These are phyloP conservation scores for Onygenales sp. DNA, from an alignment of 2,329 filamentous ascomycete species.

Conservation along the genomic window DNA sequence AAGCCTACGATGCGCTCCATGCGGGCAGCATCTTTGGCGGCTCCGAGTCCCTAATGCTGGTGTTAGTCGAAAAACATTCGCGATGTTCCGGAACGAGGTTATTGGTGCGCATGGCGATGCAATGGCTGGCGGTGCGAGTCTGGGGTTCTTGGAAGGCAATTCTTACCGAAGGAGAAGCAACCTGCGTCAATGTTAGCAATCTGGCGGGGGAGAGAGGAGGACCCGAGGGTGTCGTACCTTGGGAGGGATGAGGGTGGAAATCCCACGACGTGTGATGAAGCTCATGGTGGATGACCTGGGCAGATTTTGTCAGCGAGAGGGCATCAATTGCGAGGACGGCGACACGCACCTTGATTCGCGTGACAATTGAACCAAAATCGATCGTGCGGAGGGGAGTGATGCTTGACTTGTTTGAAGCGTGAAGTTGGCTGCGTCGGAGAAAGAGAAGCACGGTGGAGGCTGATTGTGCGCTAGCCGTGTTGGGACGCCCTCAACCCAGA, in stretches of 20 bases:
- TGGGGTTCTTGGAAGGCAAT: constrained; percentile 16
- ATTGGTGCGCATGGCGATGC: not conserved
- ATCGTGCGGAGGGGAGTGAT: constrained; percentile 20
- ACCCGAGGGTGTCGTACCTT: constrained; percentile 57
- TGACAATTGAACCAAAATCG: constrained; percentile 23
- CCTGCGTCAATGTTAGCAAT: constrained; percentile 45
- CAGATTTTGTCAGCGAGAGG: constrained; percentile 3
- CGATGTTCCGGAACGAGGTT: not conserved
- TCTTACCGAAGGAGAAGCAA: constrained; percentile 76
- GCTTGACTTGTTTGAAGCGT: constrained; percentile 2
- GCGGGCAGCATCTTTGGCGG: constrained; percentile 87
- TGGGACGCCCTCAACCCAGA: constrained; percentile 11
- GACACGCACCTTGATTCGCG: constrained; percentile 21
- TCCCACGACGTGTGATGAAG: constrained; percentile 79
- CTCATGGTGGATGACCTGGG: constrained; percentile 61
- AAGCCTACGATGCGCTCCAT: constrained; percentile 98
- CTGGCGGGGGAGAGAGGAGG: constrained; percentile 1
- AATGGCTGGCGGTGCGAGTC: constrained; percentile 6
- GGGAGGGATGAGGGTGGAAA: constrained; percentile 97
- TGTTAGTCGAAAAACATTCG: not conserved
- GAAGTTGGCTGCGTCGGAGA: not conserved
- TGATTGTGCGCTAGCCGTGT: constrained; percentile 26
- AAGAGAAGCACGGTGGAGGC: constrained; percentile 15
- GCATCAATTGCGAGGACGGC: not conserved
- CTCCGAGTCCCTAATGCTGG: constrained; percentile 67